Conservation (phyloP, 2,329 filamentous ascomycete species). For the Penicillium sclerotiorum region DNA sequence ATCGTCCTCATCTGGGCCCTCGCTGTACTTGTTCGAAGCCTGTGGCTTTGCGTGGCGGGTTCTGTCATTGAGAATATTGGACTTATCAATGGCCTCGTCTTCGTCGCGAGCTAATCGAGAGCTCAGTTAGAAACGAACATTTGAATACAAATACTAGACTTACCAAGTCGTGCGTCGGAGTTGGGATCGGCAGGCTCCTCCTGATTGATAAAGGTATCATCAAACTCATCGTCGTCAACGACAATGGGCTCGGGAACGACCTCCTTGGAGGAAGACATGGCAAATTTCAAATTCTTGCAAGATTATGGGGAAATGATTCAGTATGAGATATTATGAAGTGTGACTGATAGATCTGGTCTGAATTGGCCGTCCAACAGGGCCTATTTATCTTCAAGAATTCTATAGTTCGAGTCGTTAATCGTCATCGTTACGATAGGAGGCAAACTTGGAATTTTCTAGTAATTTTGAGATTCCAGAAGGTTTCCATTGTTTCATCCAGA, state of each 20-base stretch:
- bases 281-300: too few species aligned
- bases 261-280: too few species aligned
- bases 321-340: not conserved
- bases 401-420: not conserved
- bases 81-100: slow-evolving; percentile 16
- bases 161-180: slow-evolving; percentile 2
- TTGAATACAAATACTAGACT: not conserved
- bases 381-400: not conserved
- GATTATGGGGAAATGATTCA: not conserved
- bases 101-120: slow-evolving; percentile 18
- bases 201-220: not conserved
- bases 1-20: slow-evolving; percentile 21
- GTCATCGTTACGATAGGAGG: not conserved
- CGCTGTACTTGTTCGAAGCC: slow-evolving; percentile 14
- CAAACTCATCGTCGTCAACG: not conserved
- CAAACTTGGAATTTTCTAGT: too few species aligned
- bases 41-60: slow-evolving; percentile 19
- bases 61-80: slow-evolving; percentile 19
- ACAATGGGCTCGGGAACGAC: not conserved
- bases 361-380: not conserved
- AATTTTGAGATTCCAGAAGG: not conserved
- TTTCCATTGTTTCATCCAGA: not conserved
- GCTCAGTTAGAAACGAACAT: not conserved
- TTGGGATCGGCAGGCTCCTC: not conserved
- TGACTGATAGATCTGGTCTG: not conserved